A percentile compares a stretch with the other conserved stretches of the same genome.
These are phyloP conservation scores for Schizonepeta tenuifolia DNA, from an alignment of 257 asterid species.

Conservation along the genomic window DNA sequence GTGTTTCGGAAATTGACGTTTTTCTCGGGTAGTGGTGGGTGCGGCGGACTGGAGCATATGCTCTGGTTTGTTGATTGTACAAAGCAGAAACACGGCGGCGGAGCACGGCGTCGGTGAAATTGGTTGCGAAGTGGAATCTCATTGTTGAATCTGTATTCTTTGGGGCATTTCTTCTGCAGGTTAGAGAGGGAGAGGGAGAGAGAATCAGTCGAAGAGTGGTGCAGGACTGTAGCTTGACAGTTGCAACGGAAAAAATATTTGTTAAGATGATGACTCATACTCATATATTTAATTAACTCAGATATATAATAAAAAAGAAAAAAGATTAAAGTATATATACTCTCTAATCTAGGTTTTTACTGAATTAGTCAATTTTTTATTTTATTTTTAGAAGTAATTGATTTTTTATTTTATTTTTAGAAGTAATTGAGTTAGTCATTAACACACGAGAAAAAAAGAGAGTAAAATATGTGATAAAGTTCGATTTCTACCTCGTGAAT, in stretches of 20 bases:
- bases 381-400: too few species aligned
- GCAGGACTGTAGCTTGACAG: slow-evolving; percentile 2
- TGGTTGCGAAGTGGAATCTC: slow-evolving; percentile 45
- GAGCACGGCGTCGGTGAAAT: slow-evolving; percentile 39
- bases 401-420: too few species aligned
- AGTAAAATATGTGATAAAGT: too few species aligned
- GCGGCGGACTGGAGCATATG: slow-evolving; percentile 38
- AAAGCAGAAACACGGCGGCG: slow-evolving; percentile 32
- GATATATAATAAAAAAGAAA: too few species aligned
- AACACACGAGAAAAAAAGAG: too few species aligned
- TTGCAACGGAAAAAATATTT: not conserved
- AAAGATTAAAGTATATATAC: too few species aligned
- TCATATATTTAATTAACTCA: too few species aligned
- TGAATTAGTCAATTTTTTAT: too few species aligned
- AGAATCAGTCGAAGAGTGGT: not conserved
- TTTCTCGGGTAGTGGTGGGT: slow-evolving; percentile 25
- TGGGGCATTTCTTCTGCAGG: not conserved
- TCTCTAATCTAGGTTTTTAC: too few species aligned
- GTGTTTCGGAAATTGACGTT: slow-evolving; percentile 32
- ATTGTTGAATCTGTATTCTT: slow-evolving; percentile 33
- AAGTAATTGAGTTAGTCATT: too few species aligned
- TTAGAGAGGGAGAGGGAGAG: slow-evolving; percentile 2
- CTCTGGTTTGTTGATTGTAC: slow-evolving; percentile 39
- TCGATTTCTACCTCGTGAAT: too few species aligned
- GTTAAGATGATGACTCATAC: not conserved